Conservation (phyloP, 352 stramenopile species). For the Achlya hypogyna region DNA sequence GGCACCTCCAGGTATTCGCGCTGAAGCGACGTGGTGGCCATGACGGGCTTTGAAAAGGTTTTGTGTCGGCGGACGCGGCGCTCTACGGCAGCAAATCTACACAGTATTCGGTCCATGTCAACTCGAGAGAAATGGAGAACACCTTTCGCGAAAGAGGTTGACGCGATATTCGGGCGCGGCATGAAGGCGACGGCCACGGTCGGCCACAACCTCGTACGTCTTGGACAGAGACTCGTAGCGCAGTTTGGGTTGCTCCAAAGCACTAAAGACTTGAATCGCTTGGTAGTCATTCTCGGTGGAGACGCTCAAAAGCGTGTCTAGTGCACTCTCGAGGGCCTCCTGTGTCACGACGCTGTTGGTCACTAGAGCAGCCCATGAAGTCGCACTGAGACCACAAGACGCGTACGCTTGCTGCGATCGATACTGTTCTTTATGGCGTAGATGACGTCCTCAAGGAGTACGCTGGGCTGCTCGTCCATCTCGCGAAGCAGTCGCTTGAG, state of each 20-base stretch:
- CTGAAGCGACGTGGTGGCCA: background rate
- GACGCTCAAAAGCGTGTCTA: conserved; percentile 73
- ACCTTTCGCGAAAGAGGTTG: conserved; percentile 57
- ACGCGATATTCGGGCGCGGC: conserved; percentile 44
- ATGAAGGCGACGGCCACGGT: conserved; percentile 47
- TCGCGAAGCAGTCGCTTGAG: conserved; percentile 53
- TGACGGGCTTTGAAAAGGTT: conserved; percentile 56
- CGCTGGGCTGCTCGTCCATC: conserved; percentile 56
- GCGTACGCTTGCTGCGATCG: conserved; percentile 77
- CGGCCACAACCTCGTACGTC: conserved; percentile 62
- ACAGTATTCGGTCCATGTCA: background rate
- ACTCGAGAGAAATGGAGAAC: background rate
- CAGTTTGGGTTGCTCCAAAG: conserved; percentile 63
- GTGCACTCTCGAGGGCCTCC: conserved; percentile 67
- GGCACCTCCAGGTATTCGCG: background rate
- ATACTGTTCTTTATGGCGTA: conserved; percentile 87
- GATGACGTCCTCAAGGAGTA: conserved; percentile 75
- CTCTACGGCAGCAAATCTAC: conserved; percentile 55
- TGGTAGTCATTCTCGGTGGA: conserved; percentile 76
- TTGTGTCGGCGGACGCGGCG: conserved; percentile 74
- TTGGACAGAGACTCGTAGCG: conserved; percentile 56
- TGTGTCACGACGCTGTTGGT: conserved; percentile 74
- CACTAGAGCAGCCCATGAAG: conserved; percentile 29
- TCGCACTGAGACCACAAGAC: background rate
- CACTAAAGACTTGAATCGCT: conserved; percentile 69